Percentiles rank a stretch among this genome's conserved stretches.
These are phyloP conservation scores for Solanum neorickii DNA, from an alignment of 257 asterid species.

Conservation along the genomic window DNA sequence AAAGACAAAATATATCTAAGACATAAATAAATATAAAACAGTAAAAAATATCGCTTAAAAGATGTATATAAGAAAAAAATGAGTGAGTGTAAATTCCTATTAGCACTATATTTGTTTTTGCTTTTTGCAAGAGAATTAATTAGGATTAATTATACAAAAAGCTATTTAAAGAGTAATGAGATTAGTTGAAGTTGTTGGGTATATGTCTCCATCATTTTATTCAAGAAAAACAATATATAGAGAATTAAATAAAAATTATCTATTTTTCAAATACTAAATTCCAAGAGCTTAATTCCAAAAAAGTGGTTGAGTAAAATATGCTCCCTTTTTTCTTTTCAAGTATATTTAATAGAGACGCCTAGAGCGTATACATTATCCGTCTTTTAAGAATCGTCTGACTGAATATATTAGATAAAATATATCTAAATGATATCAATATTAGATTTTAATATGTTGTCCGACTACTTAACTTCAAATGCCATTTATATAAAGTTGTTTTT, in stretches of 20 bases:
- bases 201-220: neutral
- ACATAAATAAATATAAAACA: neutral
- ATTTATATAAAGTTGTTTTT: too few species aligned
- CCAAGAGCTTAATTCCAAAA: slow-evolving; percentile 16
- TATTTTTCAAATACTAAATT: slow-evolving; percentile 9
- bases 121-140: neutral
- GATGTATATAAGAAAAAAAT: neutral
- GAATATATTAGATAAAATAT: neutral
- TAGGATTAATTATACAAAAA: neutral
- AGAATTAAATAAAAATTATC: neutral
- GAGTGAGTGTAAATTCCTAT: neutral
- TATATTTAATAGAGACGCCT: neutral
- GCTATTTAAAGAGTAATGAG: neutral
- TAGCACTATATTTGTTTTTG: neutral
- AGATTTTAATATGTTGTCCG: neutral
- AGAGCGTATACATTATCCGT: neutral
- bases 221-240: neutral
- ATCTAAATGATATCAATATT: neutral
- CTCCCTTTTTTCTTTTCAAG: neutral
- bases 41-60: neutral
- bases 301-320: slow-evolving; percentile 13
- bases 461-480: too few species aligned
- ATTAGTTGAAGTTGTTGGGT: slow-evolving; percentile 4
- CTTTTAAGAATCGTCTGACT: neutral
- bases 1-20: neutral